A percentile compares a stretch with the other conserved stretches of the same genome.
Conservation (phyloP, 768 basidiomycete genomes). For the Panaeolus papilionaceus region DNA sequence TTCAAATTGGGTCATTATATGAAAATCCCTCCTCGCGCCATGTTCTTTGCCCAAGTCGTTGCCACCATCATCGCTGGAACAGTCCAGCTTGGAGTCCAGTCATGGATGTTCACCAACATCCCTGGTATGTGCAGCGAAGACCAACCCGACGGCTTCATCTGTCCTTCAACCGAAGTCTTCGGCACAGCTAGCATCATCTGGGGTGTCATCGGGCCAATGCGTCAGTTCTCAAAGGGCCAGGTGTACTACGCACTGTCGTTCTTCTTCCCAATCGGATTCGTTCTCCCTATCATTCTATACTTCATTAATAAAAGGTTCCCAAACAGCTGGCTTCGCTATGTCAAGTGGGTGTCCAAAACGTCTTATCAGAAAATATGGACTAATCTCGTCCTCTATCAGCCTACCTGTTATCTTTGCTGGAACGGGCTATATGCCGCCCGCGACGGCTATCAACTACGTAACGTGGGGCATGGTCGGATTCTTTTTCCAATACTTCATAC, state of each 20-base stretch:
- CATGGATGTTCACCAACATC: constrained; percentile 83
- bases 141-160: constrained; percentile 74
- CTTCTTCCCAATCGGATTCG: constrained; percentile 74
- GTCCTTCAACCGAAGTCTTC: constrained; percentile 87
- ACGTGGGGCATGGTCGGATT: constrained; percentile 89
- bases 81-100: constrained; percentile 83
- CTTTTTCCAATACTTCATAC: constrained; percentile 84
- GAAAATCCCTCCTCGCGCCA: constrained; percentile 92
- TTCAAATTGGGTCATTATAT: constrained; percentile 94
- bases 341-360: constrained; percentile 49
- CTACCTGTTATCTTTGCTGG: constrained; percentile 85
- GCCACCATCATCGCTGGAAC: constrained; percentile 76
- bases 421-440: constrained; percentile 83
- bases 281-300: constrained; percentile 83
- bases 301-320: constrained; percentile 88
- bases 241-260: constrained; percentile 82
- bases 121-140: constrained; percentile 67
- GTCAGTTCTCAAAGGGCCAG: constrained; percentile 72
- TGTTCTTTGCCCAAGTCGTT: constrained; percentile 80
- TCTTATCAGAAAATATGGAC: too few species aligned
- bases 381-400: too few species aligned
- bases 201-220: constrained; percentile 83
- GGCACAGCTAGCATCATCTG: constrained; percentile 92
- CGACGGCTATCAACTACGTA: constrained; percentile 93
- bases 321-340: constrained; percentile 76